Percentiles rank a stretch among this genome's conserved stretches.
Evolutionary conservation across 306 rosid species (phyloP).

Genomic region (Macrotyloma uniflorum): DNA sequence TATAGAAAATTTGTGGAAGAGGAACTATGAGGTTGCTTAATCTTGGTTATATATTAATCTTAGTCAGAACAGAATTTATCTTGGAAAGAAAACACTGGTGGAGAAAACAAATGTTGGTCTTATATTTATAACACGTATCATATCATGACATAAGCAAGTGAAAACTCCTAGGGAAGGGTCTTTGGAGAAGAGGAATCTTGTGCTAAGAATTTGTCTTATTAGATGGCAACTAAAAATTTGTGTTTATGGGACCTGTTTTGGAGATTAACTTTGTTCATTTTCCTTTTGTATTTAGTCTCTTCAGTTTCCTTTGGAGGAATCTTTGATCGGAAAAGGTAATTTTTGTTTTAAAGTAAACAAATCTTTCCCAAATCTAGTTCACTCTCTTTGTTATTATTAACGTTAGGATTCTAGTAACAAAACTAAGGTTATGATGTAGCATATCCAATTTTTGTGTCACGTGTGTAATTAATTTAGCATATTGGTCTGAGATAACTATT

Average conservation of each 20-base stretch:
- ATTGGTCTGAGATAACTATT: background rate
- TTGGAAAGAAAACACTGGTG: no score
- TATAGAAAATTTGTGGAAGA: conserved; percentile 7
- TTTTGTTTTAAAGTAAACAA: background rate
- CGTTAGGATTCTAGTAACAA: background rate
- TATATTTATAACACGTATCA: background rate
- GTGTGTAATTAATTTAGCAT: background rate
- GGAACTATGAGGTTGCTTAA: conserved; percentile 11
- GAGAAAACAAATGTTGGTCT: background rate
- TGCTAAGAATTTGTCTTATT: conserved; percentile 8
- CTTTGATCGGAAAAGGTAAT: background rate
- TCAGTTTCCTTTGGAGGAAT: background rate
- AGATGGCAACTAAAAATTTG: background rate
- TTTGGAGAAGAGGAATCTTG: conserved; percentile 38
- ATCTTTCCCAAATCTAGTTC: background rate
- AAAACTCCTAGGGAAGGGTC: background rate
- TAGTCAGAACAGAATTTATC: no score
- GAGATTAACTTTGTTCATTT: background rate
- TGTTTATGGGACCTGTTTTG: no score
- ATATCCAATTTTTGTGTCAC: background rate
- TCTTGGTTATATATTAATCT: conserved; percentile 23
- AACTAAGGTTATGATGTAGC: background rate
- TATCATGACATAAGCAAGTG: conserved; percentile 31
- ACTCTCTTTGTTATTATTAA: background rate
- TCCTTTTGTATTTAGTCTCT: background rate